Conservation (phyloP, 768 basidiomycete genomes). For the Mycena belliarum region DNA sequence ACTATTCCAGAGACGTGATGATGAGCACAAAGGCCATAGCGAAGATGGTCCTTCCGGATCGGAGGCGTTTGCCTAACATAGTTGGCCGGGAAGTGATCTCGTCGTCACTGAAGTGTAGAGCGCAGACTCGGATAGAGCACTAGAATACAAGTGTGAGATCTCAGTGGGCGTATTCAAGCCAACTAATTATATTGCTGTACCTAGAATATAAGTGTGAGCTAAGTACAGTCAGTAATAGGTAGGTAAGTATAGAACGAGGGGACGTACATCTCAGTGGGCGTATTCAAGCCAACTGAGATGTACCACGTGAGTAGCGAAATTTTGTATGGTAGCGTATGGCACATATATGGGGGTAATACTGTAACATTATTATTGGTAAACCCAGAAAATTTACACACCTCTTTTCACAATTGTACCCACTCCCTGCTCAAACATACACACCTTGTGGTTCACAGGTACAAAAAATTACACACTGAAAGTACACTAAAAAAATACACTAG, state of each 20-base stretch:
- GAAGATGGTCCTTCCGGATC: constrained; percentile 47
- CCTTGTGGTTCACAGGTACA: too few relatives aligned
- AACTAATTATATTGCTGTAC: not conserved
- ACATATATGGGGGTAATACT: too few relatives aligned
- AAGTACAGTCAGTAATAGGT: not conserved
- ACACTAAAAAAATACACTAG: too few relatives aligned
- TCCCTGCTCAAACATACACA: too few relatives aligned
- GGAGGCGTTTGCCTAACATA: constrained; percentile 42
- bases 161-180: constrained; percentile 15
- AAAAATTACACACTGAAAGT: too few relatives aligned
- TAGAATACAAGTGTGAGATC: not conserved
- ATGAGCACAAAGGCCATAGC: constrained; percentile 42
- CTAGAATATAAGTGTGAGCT: not conserved
- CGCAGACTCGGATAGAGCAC: not conserved
- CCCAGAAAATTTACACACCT: too few relatives aligned
- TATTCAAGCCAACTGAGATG: not conserved
- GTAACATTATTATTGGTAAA: too few relatives aligned
- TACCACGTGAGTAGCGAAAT: too few relatives aligned
- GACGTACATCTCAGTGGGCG: constrained; percentile 5
- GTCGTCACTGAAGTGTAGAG: not conserved
- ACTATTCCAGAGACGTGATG: constrained; percentile 44
- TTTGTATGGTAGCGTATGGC: too few relatives aligned
- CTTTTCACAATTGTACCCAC: too few relatives aligned
- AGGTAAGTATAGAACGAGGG: not conserved
- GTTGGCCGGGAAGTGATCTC: constrained; percentile 18